These are phyloP conservation scores for Colletotrichum acutatum DNA, from an alignment of 2,329 filamentous ascomycete species.

Conservation along the genomic window DNA sequence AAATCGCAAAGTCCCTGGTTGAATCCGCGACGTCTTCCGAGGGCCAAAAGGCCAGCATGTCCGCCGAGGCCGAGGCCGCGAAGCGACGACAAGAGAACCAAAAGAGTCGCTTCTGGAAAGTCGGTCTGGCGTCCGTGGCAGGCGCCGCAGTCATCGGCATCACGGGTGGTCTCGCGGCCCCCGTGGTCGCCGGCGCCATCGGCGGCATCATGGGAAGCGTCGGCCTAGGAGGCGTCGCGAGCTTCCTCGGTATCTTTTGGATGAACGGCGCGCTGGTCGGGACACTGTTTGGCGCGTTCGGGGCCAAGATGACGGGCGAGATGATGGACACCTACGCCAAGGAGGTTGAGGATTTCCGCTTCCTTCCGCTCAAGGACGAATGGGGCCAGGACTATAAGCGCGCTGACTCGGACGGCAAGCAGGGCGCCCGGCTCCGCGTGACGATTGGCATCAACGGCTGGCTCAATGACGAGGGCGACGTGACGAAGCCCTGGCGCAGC, in stretches of 20 bases:
- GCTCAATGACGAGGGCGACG: conserved; percentile 79
- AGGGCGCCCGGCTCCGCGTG: conserved; percentile 72
- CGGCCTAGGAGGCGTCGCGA: conserved; percentile 85
- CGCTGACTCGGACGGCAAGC: conserved; percentile 39
- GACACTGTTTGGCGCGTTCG: conserved; percentile 88
- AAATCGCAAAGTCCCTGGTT: conserved; percentile 80
- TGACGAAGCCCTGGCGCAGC: conserved; percentile 82
- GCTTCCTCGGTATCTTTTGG: conserved; percentile 86
- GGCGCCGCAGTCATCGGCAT: conserved; percentile 92
- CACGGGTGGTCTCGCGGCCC: conserved; percentile 90
- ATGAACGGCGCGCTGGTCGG: conserved; percentile 89
- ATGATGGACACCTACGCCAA: conserved; percentile 90
- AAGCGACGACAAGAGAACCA: conserved; percentile 79
- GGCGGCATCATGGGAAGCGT: conserved; percentile 87
- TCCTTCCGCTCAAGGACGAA: conserved; percentile 75
- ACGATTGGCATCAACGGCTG: conserved; percentile 91
- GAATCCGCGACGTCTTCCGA: conserved; percentile 66
- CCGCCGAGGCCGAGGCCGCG: conserved; percentile 80
- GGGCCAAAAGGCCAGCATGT: conserved; percentile 59
- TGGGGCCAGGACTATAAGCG: conserved; percentile 48
- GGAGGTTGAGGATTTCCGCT: conserved; percentile 84
- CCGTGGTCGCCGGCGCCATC: conserved; percentile 85
- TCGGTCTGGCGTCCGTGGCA: conserved; percentile 87
- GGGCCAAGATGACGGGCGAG: conserved; percentile 80
- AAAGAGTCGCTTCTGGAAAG: conserved; percentile 83